phyloP scores from a whole-genome alignment of 202 grass and related monocot species.

The Zizania palustris region DNA sequence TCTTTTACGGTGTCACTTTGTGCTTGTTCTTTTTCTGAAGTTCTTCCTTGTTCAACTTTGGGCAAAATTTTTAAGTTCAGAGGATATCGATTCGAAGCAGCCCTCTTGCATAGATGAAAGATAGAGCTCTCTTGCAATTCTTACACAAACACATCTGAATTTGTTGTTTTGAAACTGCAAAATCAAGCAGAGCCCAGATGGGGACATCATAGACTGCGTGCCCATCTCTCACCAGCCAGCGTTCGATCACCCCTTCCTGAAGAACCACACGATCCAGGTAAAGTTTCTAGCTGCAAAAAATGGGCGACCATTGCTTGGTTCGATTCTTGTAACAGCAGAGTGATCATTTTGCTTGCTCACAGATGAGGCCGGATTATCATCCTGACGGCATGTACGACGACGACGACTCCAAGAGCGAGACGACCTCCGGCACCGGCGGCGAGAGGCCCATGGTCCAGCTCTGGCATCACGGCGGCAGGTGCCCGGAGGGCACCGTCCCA shows the following conservation, averaged over 20 bases:
- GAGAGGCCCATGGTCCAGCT: conserved; percentile 69
- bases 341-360: neutral
- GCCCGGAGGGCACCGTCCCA: conserved; percentile 64
- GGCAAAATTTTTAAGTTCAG: neutral
- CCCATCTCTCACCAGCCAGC: conserved; percentile 83
- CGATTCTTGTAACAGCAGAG: neutral
- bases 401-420: conserved; percentile 62
- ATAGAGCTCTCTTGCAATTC: neutral
- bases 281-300: conserved; percentile 9
- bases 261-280: conserved; percentile 93
- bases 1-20: neutral
- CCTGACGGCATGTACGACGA: conserved; percentile 67
- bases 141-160: conserved; percentile 15
- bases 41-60: neutral
- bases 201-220: conserved; percentile 94
- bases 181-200: conserved; percentile 83
- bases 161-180: conserved; percentile 8
- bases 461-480: conserved; percentile 82
- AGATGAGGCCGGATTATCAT: conserved; percentile 82
- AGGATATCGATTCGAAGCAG: neutral
- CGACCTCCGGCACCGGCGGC: conserved; percentile 30
- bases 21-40: conserved; percentile 20
- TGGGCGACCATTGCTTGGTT: neutral
- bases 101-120: neutral
- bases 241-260: conserved; percentile 93